Conservation (phyloP, 441 rosid genomes). For the Adansonia gregorii region DNA sequence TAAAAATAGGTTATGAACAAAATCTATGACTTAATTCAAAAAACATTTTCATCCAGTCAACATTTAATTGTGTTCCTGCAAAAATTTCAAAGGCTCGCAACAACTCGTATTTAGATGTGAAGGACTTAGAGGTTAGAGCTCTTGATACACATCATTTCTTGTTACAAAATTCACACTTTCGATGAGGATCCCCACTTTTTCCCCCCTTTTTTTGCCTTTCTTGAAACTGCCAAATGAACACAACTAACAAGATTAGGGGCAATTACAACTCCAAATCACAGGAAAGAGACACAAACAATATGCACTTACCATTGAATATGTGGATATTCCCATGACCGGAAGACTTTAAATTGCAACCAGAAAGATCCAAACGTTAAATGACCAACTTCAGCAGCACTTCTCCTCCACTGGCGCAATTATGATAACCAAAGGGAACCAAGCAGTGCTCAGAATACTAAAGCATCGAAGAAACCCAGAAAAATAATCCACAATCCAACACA, state of each 20-base stretch:
- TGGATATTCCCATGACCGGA: slow-evolving; percentile 4
- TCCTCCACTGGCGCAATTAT: neutral
- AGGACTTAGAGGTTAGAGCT: neutral
- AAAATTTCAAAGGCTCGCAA: neutral
- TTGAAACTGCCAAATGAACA: neutral
- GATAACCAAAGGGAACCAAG: neutral
- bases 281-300: neutral
- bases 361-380: neutral
- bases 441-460: neutral
- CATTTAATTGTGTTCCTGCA: neutral
- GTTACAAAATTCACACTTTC: neutral
- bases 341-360: neutral
- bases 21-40: neutral
- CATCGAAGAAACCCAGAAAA: slow-evolving; percentile 1
- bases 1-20: neutral
- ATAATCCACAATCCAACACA: neutral
- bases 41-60: neutral
- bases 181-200: neutral
- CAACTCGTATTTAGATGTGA: neutral
- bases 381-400: neutral
- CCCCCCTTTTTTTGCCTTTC: neutral
- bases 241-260: neutral
- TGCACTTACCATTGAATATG: slow-evolving; percentile 7
- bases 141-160: neutral
- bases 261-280: slow-evolving; percentile 17